These are phyloP conservation scores for Naegleria lovaniensis DNA, from an alignment of 208 protist genomes.

Conservation along the genomic window DNA sequence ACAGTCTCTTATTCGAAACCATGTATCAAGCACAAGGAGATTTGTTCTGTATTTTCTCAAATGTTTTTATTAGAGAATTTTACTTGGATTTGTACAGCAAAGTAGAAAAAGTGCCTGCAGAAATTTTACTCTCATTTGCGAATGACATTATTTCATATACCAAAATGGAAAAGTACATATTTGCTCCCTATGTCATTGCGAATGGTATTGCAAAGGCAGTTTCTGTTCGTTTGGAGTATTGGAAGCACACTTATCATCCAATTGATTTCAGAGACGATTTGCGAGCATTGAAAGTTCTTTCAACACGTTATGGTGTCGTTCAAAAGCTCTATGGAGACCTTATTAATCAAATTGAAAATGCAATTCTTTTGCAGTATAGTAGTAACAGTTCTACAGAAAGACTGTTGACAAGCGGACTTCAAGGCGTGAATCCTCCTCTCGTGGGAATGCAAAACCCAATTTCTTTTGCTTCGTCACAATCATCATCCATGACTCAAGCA, in stretches of 20 bases:
- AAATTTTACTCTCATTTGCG: not conserved
- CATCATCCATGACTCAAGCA: no score
- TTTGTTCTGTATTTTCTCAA: not conserved
- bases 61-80: not conserved
- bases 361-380: not conserved
- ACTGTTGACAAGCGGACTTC: not conserved
- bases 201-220: not conserved
- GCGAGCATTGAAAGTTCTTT: not conserved
- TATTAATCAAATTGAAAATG: slow-evolving; percentile 7
- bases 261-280: not conserved
- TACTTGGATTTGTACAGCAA: not conserved
- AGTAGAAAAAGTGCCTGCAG: not conserved
- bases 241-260: not conserved
- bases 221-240: not conserved
- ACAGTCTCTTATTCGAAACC: not conserved
- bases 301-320: not conserved
- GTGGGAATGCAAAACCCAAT: no score
- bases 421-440: no score
- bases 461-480: no score
- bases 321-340: not conserved
- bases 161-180: not conserved
- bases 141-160: not conserved
- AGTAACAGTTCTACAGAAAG: not conserved
- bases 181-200: not conserved
- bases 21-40: not conserved